phyloP scores from a whole-genome alignment of 148 eudicot genomes.

The Chenopodium album region DNA sequence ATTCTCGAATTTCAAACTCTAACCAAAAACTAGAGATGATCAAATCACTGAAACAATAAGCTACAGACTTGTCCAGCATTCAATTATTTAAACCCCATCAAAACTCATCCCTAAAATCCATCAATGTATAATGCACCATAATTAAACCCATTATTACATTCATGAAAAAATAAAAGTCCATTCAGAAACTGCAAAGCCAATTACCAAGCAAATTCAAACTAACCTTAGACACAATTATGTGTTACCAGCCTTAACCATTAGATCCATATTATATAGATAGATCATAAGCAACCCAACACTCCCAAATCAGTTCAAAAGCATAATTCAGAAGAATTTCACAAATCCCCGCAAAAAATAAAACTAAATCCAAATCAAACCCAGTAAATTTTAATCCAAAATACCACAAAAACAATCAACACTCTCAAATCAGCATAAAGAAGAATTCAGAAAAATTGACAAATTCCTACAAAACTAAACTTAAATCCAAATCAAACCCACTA shows the following conservation, averaged over 20 bases:
- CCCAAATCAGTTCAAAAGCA: not conserved
- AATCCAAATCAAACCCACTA: not conserved
- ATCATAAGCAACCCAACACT: not conserved
- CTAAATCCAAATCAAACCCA: not conserved
- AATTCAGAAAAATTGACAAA: not conserved
- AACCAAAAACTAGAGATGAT: not conserved
- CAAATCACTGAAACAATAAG: not conserved
- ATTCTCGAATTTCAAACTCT: not conserved
- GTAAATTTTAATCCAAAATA: not conserved
- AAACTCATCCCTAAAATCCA: not conserved
- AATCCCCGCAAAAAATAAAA: not conserved
- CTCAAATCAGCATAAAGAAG: not conserved
- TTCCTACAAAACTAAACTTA: not conserved
- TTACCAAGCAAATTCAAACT: not conserved
- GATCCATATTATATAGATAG: not conserved
- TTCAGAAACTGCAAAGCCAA: not conserved
- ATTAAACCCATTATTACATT: not conserved
- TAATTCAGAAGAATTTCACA: not conserved
- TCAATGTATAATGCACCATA: not conserved
- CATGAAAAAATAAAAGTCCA: not conserved
- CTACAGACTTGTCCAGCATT: slow-evolving; percentile 5
- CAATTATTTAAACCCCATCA: not conserved
- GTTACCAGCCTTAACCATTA: not conserved
- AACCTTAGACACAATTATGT: not conserved
- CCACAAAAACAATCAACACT: not conserved